A percentile compares a stretch with the other conserved stretches of the same genome.
These are phyloP conservation scores for Danielia oregonensis DNA, from an alignment of 805 yeast genomes.

Conservation along the genomic window DNA sequence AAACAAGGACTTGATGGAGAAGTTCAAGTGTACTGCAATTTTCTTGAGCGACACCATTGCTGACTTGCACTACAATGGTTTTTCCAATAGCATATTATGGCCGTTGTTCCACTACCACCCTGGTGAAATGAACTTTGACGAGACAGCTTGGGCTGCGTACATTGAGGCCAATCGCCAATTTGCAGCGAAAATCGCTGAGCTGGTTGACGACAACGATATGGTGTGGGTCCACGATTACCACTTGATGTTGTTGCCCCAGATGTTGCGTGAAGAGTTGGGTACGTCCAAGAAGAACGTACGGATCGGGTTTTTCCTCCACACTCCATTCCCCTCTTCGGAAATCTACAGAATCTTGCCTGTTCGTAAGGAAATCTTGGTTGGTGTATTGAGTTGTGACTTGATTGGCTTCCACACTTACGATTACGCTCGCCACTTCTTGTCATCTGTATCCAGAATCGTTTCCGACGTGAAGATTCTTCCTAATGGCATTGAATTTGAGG, in stretches of 20 bases:
- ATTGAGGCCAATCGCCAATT: slow-evolving; percentile 85
- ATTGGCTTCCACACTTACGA: slow-evolving; percentile 99
- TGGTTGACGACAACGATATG: slow-evolving; percentile 76
- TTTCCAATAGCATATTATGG: slow-evolving; percentile 93
- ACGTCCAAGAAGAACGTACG: slow-evolving; percentile 52
- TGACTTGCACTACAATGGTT: slow-evolving; percentile 94
- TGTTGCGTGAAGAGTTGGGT: slow-evolving; percentile 65
- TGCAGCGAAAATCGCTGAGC: slow-evolving; percentile 66
- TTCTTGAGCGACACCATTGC: slow-evolving; percentile 86
- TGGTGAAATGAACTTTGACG: slow-evolving; percentile 98
- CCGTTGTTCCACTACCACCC: slow-evolving; percentile 98
- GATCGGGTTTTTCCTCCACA: slow-evolving; percentile 91
- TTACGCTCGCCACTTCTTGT: slow-evolving; percentile 92
- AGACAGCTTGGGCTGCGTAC: slow-evolving; percentile 96
- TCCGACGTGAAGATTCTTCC: slow-evolving; percentile 77
- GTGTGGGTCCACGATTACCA: slow-evolving; percentile 99
- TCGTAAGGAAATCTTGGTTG: slow-evolving; percentile 83
- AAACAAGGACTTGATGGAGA: slow-evolving; percentile 61
- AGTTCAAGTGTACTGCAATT: slow-evolving; percentile 88
- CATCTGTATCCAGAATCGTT: slow-evolving; percentile 81
- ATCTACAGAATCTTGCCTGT: slow-evolving; percentile 95
- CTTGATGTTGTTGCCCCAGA: slow-evolving; percentile 88
- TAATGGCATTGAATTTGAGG: slow-evolving; percentile 78
- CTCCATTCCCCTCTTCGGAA: slow-evolving; percentile 97
- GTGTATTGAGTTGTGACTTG: slow-evolving; percentile 90